These are phyloP conservation scores for Auxenochlorella pyrenoidosa DNA, from an alignment of 139 green algal genomes.

Conservation along the genomic window DNA sequence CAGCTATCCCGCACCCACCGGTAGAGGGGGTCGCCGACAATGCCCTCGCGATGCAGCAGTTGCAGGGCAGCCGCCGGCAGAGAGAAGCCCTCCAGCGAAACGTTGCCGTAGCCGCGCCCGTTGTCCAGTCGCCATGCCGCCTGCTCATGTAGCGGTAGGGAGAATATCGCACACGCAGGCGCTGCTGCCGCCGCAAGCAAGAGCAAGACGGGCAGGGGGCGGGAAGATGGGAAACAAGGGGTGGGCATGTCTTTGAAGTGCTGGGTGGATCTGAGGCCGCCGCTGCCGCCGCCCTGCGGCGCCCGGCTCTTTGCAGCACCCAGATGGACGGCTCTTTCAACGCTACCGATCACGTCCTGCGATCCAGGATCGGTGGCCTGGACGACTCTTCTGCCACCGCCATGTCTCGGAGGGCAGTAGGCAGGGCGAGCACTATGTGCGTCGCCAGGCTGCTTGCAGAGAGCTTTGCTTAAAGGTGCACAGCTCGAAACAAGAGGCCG, in stretches of 20 bases:
- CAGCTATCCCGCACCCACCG: neutral
- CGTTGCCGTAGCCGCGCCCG: slow-evolving; percentile 25
- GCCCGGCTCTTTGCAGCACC: neutral
- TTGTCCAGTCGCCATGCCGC: slow-evolving; percentile 32
- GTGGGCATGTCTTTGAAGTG: no score
- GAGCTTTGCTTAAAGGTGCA: no score
- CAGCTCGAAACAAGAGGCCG: no score
- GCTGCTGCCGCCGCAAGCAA: neutral
- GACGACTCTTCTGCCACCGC: no score
- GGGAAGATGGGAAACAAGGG: no score
- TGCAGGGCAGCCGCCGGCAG: neutral
- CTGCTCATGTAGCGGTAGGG: neutral
- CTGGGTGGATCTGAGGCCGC: neutral
- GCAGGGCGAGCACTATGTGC: no score
- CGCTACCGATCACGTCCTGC: neutral
- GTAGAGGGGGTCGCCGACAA: slow-evolving; percentile 19
- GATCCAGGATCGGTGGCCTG: no score
- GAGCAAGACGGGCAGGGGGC: neutral
- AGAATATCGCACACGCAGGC: neutral
- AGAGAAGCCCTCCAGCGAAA: neutral
- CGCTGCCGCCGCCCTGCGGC: neutral
- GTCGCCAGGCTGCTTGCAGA: no score
- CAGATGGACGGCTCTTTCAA: neutral
- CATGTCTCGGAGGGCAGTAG: no score
- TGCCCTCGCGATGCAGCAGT: neutral